A percentile compares a stretch with the other conserved stretches of the same genome.
phyloP scores from a whole-genome alignment of 2,329 filamentous ascomycete genomes.

The Beauveria pseudobassiana region DNA sequence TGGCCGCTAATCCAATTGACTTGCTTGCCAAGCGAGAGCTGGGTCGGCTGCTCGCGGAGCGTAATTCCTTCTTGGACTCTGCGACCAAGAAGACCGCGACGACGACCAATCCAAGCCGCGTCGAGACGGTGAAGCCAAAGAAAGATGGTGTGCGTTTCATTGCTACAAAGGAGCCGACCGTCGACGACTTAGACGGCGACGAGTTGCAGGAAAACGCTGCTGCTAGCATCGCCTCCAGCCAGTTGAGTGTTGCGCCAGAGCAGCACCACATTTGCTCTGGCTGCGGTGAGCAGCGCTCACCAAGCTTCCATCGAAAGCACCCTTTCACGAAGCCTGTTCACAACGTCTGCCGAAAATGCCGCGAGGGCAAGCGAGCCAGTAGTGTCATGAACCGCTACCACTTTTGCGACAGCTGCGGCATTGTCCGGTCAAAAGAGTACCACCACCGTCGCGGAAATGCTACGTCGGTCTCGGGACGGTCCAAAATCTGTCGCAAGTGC shows the following conservation, averaged over 20 bases:
- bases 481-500: slow-evolving; percentile 7
- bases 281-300: slow-evolving; percentile 29
- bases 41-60: not conserved
- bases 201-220: not conserved
- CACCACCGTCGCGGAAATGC: slow-evolving; percentile 17
- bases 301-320: slow-evolving; percentile 26
- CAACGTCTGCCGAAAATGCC: slow-evolving; percentile 30
- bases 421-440: slow-evolving; percentile 31
- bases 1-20: not conserved
- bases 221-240: not conserved
- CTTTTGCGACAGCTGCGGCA: slow-evolving; percentile 37
- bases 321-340: slow-evolving; percentile 22
- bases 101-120: not conserved
- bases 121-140: not conserved
- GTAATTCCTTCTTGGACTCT: not conserved
- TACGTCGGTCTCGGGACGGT: not conserved
- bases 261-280: slow-evolving; percentile 27
- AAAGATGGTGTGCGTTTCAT: not conserved
- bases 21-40: not conserved
- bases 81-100: slow-evolving; percentile 8
- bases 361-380: slow-evolving; percentile 18
- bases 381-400: slow-evolving; percentile 23
- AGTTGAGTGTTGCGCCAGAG: not conserved
- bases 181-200: not conserved
- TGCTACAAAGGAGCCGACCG: not conserved